Base-by-base conservation (phyloP, 805 yeast genomes). In the Zygoascus biomembranicola region DNA sequence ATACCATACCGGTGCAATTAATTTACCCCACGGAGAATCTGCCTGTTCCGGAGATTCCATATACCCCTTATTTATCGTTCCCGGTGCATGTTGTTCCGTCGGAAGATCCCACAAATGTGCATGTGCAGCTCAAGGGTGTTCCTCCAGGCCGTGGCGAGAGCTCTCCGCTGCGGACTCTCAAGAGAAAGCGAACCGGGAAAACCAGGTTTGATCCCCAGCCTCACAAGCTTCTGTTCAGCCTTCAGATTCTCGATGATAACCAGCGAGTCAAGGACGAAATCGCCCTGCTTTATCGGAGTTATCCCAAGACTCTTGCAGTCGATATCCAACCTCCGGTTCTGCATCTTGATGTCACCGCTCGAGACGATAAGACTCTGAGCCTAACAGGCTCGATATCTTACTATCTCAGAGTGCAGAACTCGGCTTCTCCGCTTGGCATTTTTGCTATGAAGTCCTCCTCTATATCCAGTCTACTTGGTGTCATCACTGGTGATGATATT, bases 381-480 rank as follows among this genome's bases (percentile, higher is more conserved):
- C 45, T 53, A 10, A 32, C 43, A n/a, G 58, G 58, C n/a, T 20
- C 19, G 10, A 23, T 55, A 4, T 20, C 28, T 10, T 54, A 53
- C 35, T 44, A 55, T 20, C 49, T 54, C 10, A 6, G 16, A 8
- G 50, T 56, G 8, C 31, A n/a, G n/a, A 45, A 56, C 37, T 47
- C 57, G 9, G 54, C 55, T 11, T 14, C 19, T n/a, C 48, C 53
- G 32, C 13, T 51, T 19, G 48, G 53, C 11, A 16, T 50, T 16
- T 43, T 48, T 5, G 42, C 47, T 18, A 37, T 43, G 41, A 52
- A 52, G 13, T 47, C 55, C 8, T 26, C 19, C 5, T 52, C 52
- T 1, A 37, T 56, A 35, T 45, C 53, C 16, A 32, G 55, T 13
- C 41, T 56, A n/a, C 49, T 54, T 18, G 51, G 50, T 31, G 43